A percentile compares a stretch with the other conserved stretches of the same genome.
phyloP scores from a whole-genome alignment of 495 filamentous ascomycete species.

The Aspergillus ostianus region DNA sequence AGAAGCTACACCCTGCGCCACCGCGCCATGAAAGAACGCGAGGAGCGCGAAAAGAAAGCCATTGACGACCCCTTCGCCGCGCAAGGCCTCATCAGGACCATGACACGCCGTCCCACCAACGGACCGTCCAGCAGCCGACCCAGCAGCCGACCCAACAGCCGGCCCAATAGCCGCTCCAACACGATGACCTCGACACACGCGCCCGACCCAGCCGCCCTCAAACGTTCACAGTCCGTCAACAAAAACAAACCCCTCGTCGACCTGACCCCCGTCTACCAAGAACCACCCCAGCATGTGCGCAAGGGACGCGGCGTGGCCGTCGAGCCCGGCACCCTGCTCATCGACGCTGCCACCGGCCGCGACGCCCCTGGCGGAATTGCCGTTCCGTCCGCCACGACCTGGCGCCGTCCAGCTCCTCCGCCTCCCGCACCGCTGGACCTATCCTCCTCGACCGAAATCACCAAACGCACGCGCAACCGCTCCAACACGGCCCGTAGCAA shows the following conservation, averaged over 20 bases:
- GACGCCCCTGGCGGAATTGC: slow-evolving; percentile 44
- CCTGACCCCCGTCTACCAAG: slow-evolving; percentile 69
- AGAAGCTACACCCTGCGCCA: slow-evolving; percentile 62
- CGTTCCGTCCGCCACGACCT: slow-evolving; percentile 53
- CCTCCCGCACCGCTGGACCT: slow-evolving; percentile 8
- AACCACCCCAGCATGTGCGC: slow-evolving; percentile 67
- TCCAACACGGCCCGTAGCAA: slow-evolving; percentile 34
- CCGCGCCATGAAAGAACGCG: slow-evolving; percentile 51
- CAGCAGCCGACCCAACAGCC: too few species aligned
- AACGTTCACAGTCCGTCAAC: slow-evolving; percentile 27
- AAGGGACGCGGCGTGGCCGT: slow-evolving; percentile 68
- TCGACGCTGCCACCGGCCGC: slow-evolving; percentile 63
- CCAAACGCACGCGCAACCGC: slow-evolving; percentile 23
- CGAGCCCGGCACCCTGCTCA: slow-evolving; percentile 56
- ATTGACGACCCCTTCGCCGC: slow-evolving; percentile 28
- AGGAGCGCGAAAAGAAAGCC: slow-evolving; percentile 38
- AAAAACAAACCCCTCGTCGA: slow-evolving; percentile 67
- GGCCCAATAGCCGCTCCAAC: slow-evolving; percentile 33
- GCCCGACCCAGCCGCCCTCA: slow-evolving; percentile 20
- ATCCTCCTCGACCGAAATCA: slow-evolving; percentile 11
- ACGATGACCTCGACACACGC: slow-evolving; percentile 35
- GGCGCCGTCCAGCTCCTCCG: slow-evolving; percentile 39
- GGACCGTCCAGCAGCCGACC: too few species aligned
- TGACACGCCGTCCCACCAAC: neutral
- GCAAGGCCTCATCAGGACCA: slow-evolving; percentile 22